A percentile compares a stretch with the other conserved stretches of the same genome.
phyloP scores from a whole-genome alignment of 2,329 filamentous ascomycete species.

The Claviceps citrina region DNA sequence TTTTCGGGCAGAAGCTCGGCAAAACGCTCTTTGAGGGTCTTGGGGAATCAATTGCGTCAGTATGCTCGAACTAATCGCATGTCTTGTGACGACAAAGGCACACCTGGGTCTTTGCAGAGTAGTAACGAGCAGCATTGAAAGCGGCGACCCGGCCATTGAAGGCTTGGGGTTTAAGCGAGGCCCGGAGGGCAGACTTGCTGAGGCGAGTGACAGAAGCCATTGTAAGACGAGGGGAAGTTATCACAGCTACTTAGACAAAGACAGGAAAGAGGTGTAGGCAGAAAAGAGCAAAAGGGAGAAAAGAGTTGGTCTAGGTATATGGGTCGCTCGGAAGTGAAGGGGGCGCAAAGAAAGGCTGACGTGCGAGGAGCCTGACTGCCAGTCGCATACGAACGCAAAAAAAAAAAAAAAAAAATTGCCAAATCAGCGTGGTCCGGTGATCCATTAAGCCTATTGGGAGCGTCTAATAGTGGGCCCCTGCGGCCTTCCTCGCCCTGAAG shows the following conservation, averaged over 20 bases:
- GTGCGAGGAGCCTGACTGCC: not conserved
- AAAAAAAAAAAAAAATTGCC: slow-evolving; percentile 4
- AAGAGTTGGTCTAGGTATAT: slow-evolving; percentile 16
- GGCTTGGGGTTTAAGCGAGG: slow-evolving; percentile 52
- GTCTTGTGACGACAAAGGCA: slow-evolving; percentile 11
- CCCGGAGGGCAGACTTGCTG: slow-evolving; percentile 66
- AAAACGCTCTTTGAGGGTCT: slow-evolving; percentile 98
- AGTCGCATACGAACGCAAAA: not conserved
- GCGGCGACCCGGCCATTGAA: slow-evolving; percentile 53
- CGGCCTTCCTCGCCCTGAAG: not conserved
- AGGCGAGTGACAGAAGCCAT: slow-evolving; percentile 80
- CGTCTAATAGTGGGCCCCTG: slow-evolving; percentile 3
- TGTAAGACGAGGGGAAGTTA: slow-evolving; percentile 19
- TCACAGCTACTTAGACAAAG: not conserved
- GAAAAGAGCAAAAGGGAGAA: slow-evolving; percentile 18
- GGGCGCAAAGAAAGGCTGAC: not conserved
- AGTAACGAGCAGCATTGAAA: slow-evolving; percentile 76
- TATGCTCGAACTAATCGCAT: not conserved
- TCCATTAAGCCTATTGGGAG: slow-evolving; percentile 3
- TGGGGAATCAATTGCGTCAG: slow-evolving; percentile 3
- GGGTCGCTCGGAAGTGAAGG: slow-evolving; percentile 5
- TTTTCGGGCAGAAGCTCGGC: slow-evolving; percentile 89
- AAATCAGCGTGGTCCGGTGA: slow-evolving; percentile 4
- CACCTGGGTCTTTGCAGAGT: slow-evolving; percentile 87
- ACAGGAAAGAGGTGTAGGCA: slow-evolving; percentile 12